Conservation (phyloP, 345 rosid species). For the Rhodamnia rubescens region DNA sequence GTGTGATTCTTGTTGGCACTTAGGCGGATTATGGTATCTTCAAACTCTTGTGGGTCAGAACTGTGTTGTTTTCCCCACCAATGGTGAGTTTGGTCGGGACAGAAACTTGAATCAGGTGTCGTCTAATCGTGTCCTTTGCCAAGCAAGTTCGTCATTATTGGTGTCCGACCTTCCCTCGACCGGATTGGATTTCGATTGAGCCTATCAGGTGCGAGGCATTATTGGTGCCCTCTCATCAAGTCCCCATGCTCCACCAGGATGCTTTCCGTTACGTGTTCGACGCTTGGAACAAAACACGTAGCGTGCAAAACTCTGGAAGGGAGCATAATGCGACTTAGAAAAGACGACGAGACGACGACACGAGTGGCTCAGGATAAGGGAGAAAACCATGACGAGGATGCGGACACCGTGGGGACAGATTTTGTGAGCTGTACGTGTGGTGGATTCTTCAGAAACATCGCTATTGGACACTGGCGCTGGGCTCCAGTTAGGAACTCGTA, state of each 20-base stretch:
- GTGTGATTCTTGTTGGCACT: background rate
- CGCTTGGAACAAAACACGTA: background rate
- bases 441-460: background rate
- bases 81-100: background rate
- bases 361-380: background rate
- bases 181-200: background rate
- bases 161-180: background rate
- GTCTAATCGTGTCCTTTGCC: background rate
- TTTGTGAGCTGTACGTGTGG: background rate
- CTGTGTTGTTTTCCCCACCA: background rate
- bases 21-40: background rate
- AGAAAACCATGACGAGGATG: background rate
- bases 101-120: background rate
- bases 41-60: background rate
- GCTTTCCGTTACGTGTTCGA: background rate
- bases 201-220: background rate
- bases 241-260: background rate
- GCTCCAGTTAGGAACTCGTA: background rate
- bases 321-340: background rate
- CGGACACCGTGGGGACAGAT: background rate
- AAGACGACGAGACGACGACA: background rate
- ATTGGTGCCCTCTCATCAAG: background rate
- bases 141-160: background rate
- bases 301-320: background rate
- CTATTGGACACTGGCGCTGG: background rate